phyloP scores from a whole-genome alignment of 2,329 filamentous ascomycete species.

The Nemania sp. region DNA sequence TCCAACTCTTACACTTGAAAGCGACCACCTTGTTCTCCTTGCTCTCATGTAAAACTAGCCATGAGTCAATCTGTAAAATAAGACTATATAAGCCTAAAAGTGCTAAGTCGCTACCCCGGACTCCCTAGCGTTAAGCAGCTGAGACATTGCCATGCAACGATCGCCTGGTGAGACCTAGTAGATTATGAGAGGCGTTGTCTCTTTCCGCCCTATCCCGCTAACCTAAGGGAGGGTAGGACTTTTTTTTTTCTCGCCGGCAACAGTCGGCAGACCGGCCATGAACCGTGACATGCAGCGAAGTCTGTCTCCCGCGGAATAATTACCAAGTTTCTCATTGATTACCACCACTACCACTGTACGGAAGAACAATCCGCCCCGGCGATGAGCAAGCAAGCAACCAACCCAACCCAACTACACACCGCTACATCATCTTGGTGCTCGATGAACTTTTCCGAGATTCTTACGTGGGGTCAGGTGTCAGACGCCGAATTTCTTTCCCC shows the following conservation, averaged over 20 bases:
- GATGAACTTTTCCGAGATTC: background rate
- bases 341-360: background rate
- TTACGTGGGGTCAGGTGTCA: background rate
- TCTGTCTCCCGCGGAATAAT: background rate
- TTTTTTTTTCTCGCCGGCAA: conserved; percentile 1
- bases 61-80: too few relatives aligned
- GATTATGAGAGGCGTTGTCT: background rate
- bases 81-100: background rate
- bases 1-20: too few relatives aligned
- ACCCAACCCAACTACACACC: background rate
- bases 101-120: conserved; percentile 3
- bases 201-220: background rate
- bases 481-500: too few relatives aligned
- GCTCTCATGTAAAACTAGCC: too few relatives aligned
- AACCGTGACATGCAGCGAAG: conserved; percentile 3
- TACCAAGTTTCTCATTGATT: too few relatives aligned
- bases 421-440: background rate
- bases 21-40: too few relatives aligned
- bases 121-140: background rate
- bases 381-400: too few relatives aligned
- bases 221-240: background rate
- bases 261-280: background rate
- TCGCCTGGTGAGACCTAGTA: background rate
- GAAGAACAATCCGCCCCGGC: background rate
- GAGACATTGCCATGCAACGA: conserved; percentile 5